Evolutionary conservation across 1,284 basidiomycete genomes (phyloP).

Genomic region (Porodaedalea pini): DNA sequence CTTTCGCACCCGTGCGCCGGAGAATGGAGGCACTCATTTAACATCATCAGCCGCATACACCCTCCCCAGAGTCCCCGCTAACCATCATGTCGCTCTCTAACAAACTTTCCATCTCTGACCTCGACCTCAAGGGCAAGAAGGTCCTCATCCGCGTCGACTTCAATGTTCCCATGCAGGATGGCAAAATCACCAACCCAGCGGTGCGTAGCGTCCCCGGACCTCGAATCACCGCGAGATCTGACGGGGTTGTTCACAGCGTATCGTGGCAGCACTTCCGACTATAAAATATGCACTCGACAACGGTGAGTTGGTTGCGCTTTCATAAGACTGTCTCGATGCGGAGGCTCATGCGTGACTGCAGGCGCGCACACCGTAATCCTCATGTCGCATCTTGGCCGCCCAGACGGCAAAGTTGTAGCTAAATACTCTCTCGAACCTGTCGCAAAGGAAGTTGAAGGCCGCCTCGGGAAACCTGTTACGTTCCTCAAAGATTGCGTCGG

Average conservation of each 20-base stretch:
- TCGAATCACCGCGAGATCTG: conserved; percentile 13
- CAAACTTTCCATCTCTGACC: conserved; percentile 91
- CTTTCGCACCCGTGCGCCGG: no score
- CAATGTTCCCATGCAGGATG: conserved; percentile 91
- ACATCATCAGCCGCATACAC: background rate
- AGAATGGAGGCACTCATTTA: no score
- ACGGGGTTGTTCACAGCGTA: conserved; percentile 57
- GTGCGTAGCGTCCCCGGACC: conserved; percentile 46
- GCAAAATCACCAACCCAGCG: conserved; percentile 94
- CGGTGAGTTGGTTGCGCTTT: conserved; percentile 44
- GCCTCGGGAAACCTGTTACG: conserved; percentile 67
- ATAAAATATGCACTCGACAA: conserved; percentile 93
- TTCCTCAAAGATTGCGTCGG: conserved; percentile 91
- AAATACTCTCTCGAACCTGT: conserved; percentile 95
- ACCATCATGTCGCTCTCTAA: conserved; percentile 86
- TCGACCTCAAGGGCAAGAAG: conserved; percentile 86
- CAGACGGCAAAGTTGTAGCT: conserved; percentile 85
- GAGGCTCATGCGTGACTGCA: conserved; percentile 31
- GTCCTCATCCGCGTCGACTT: conserved; percentile 98
- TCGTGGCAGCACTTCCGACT: conserved; percentile 94
- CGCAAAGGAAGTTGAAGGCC: conserved; percentile 68
- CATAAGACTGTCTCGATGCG: conserved; percentile 14
- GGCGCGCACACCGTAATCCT: conserved; percentile 85
- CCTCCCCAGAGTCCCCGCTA: background rate
- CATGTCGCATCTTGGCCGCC: conserved; percentile 98